These are phyloP conservation scores for Exidia glandulosa DNA, from an alignment of 768 basidiomycete genomes.

Conservation along the genomic window DNA sequence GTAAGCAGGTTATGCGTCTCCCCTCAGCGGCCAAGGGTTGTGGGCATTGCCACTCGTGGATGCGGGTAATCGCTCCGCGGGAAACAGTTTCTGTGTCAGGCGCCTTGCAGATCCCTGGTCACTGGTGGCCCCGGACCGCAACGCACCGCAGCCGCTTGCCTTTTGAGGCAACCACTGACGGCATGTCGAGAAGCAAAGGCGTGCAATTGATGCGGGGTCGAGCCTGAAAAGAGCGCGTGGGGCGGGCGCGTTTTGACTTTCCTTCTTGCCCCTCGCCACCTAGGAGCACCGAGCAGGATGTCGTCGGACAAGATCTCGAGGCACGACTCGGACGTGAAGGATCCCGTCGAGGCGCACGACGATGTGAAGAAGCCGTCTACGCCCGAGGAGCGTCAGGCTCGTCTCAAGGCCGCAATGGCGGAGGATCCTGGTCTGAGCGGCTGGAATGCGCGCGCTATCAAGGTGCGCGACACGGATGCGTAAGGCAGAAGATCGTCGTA, in stretches of 20 bases:
- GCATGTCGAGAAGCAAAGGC: no score
- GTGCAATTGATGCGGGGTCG: no score
- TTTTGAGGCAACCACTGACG: no score
- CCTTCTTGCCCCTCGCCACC: neutral
- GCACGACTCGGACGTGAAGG: neutral
- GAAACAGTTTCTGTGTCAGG: no score
- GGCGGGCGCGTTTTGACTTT: neutral
- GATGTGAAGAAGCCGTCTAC: conserved; percentile 1
- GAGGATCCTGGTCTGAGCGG: conserved; percentile 31
- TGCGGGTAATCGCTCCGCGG: no score
- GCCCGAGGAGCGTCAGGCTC: conserved; percentile 29
- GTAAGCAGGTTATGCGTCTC: no score
- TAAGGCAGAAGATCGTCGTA: neutral
- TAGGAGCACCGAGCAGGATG: neutral
- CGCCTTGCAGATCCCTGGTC: no score
- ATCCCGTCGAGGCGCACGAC: neutral
- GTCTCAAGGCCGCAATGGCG: conserved; percentile 28
- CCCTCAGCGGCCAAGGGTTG: no score
- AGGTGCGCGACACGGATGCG: conserved; percentile 16
- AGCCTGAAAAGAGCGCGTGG: neutral
- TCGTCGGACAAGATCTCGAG: neutral
- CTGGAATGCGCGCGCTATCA: conserved; percentile 26
- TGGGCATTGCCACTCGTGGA: no score
- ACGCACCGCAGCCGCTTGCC: no score
- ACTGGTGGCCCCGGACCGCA: no score